phyloP scores from a whole-genome alignment of 78 protist species.

The Speleostelium caveatum region DNA sequence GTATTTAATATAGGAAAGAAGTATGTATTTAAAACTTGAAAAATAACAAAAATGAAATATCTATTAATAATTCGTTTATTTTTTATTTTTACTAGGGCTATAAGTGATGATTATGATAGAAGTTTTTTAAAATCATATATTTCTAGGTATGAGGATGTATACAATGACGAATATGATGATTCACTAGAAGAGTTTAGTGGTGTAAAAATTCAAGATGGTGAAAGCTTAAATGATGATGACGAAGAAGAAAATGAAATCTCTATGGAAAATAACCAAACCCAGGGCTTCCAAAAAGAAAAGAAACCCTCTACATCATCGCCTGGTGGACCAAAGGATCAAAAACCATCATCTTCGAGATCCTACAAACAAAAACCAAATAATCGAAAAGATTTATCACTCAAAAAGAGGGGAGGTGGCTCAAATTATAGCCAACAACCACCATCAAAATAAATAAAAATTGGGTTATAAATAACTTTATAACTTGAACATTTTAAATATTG shows the following conservation, averaged over 20 bases:
- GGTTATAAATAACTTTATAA: too few relatives aligned
- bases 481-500: too few relatives aligned
- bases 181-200: constrained; percentile 47
- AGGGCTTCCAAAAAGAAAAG: neutral
- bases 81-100: too few relatives aligned
- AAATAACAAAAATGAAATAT: too few relatives aligned
- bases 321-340: neutral
- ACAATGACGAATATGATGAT: constrained; percentile 72
- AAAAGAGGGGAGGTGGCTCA: neutral
- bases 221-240: neutral
- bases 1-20: too few relatives aligned
- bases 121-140: constrained; percentile 14
- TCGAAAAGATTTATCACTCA: neutral
- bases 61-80: too few relatives aligned
- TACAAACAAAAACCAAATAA: neutral
- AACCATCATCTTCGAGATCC: neutral
- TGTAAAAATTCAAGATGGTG: constrained; percentile 65
- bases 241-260: neutral
- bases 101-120: neutral
- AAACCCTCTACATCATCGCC: neutral
- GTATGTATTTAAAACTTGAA: too few relatives aligned
- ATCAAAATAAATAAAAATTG: too few relatives aligned
- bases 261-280: neutral
- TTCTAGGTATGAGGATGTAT: constrained; percentile 34
- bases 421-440: too few relatives aligned